Percentiles rank a stretch among this genome's conserved stretches.
phyloP scores from a whole-genome alignment of 192 early-diverging fungal genomes.

The Coemansia sp. region DNA sequence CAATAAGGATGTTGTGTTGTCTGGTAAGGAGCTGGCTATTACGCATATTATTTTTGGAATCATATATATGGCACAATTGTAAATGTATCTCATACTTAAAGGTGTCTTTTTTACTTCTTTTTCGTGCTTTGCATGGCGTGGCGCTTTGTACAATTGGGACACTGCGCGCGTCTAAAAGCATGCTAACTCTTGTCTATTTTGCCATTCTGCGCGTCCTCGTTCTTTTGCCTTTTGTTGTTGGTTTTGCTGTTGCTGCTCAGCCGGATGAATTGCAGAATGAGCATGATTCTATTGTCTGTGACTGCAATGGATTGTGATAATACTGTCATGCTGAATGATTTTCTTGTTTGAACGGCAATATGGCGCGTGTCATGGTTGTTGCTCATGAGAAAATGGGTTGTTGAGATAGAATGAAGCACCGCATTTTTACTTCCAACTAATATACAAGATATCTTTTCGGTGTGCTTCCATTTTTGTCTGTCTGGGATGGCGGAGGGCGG shows the following conservation, averaged over 20 bases:
- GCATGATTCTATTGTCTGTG: background rate
- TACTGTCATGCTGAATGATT: background rate
- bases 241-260: background rate
- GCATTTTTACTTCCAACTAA: background rate
- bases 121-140: background rate
- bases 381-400: background rate
- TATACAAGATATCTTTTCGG: background rate
- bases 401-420: background rate
- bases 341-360: background rate
- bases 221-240: background rate
- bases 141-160: conserved; percentile 3
- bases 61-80: background rate
- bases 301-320: background rate
- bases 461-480: background rate
- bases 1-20: background rate
- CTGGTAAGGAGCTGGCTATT: conserved; percentile 19
- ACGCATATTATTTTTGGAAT: background rate
- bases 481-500: background rate
- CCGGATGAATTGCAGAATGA: conserved; percentile 3
- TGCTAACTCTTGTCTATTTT: background rate
- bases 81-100: background rate
- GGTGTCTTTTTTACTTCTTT: background rate
- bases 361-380: background rate
- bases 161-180: background rate
- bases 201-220: background rate